A percentile compares a stretch with the other conserved stretches of the same genome.
Conservation (phyloP, 495 filamentous ascomycete species). For the Penicillium salamii region DNA sequence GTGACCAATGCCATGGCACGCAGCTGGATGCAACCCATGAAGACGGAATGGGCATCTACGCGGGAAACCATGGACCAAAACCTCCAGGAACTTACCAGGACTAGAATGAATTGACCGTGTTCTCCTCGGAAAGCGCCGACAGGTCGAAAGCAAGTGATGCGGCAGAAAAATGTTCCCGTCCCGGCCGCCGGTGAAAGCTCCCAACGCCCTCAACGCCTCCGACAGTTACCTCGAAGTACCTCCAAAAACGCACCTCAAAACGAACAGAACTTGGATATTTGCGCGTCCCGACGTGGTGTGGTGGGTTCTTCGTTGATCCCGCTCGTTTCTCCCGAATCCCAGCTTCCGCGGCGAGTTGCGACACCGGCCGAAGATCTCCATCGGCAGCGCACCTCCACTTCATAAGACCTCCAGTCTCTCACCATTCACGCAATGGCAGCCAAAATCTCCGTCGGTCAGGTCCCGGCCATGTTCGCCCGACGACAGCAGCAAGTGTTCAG, state of each 20-base stretch:
- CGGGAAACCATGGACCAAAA: not conserved
- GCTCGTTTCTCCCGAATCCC: constrained; percentile 22
- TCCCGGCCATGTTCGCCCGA: constrained; percentile 39
- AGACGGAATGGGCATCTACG: no score
- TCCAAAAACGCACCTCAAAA: constrained; percentile 11
- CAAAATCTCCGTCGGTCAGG: constrained; percentile 31
- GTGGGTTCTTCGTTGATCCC: constrained; percentile 31
- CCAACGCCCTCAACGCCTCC: constrained; percentile 43
- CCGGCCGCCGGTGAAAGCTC: constrained; percentile 45
- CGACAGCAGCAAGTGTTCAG: constrained; percentile 33
- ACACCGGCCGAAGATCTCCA: constrained; percentile 17
- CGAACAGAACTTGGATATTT: constrained; percentile 9
- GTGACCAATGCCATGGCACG: not conserved
- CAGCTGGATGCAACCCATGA: not conserved
- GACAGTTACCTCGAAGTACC: constrained; percentile 6
- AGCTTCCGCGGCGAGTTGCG: constrained; percentile 23
- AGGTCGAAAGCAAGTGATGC: constrained; percentile 23
- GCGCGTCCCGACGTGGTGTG: constrained; percentile 25
- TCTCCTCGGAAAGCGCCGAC: constrained; percentile 26
- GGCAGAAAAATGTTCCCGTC: constrained; percentile 50
- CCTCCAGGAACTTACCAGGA: constrained; percentile 12
- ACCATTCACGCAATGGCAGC: constrained; percentile 37
- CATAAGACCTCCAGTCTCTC: not conserved
- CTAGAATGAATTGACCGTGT: constrained; percentile 11
- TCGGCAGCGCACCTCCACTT: constrained; percentile 8